A percentile compares a stretch with the other conserved stretches of the same genome.
phyloP scores from a whole-genome alignment of 352 stramenopile species.

The Phytophthora hybrid region DNA sequence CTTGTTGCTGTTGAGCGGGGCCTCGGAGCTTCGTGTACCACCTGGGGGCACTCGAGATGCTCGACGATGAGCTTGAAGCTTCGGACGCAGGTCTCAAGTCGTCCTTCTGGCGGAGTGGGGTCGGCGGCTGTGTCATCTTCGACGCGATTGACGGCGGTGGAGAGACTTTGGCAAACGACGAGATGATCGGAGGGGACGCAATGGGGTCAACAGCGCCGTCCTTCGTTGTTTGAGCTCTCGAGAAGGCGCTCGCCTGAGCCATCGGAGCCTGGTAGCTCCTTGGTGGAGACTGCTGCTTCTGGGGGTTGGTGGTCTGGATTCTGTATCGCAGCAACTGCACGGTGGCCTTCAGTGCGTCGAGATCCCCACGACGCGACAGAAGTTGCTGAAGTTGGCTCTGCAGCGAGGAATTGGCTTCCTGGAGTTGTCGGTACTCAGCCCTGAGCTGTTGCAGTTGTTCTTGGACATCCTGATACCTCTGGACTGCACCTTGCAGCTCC shows the following conservation, averaged over 20 bases:
- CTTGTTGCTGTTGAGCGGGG: conserved; percentile 9
- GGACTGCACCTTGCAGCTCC: conserved; percentile 47
- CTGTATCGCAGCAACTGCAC: conserved; percentile 50
- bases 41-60: conserved; percentile 50
- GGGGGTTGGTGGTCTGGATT: conserved; percentile 21
- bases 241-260: neutral
- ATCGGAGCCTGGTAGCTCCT: neutral
- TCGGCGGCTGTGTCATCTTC: conserved; percentile 63
- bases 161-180: conserved; percentile 40
- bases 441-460: conserved; percentile 55
- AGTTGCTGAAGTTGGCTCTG: conserved; percentile 78
- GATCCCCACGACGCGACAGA: conserved; percentile 61
- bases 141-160: conserved; percentile 45
- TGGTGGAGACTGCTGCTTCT: conserved; percentile 32
- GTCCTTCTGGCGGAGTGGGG: conserved; percentile 18
- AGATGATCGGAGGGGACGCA: conserved; percentile 3
- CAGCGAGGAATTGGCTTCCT: conserved; percentile 56
- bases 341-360: conserved; percentile 70
- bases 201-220: neutral
- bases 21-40: conserved; percentile 76
- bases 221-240: neutral
- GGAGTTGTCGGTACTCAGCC: conserved; percentile 46
- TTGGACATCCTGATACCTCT: conserved; percentile 38
- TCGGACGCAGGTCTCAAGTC: conserved; percentile 11
- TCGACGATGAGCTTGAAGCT: conserved; percentile 15